Conservation (phyloP, 192 early-diverging fungal genomes). For the Entomortierella beljakovae region DNA sequence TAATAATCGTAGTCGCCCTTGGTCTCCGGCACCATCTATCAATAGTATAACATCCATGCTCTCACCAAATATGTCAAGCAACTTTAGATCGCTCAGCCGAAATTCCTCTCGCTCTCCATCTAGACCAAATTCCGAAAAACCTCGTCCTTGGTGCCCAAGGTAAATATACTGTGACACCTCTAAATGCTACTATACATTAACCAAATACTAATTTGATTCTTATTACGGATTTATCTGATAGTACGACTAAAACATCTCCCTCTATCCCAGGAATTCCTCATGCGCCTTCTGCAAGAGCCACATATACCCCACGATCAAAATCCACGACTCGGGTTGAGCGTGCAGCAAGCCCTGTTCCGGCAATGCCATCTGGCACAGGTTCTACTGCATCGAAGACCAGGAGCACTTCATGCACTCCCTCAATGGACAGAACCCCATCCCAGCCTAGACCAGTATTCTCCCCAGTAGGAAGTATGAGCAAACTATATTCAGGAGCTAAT, state of each 20-base stretch:
- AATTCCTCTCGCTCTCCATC: conserved; percentile 34
- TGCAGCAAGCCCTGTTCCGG: conserved; percentile 16
- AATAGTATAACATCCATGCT: conserved; percentile 25
- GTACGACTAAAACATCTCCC: conserved; percentile 39
- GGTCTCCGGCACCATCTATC: conserved; percentile 40
- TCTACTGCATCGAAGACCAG: conserved; percentile 14
- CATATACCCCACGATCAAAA: conserved; percentile 30
- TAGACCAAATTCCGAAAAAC: conserved; percentile 34
- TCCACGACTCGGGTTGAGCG: conserved; percentile 21
- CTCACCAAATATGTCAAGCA: conserved; percentile 25
- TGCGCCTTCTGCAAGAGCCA: conserved; percentile 26
- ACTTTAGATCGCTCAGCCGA: conserved; percentile 20
- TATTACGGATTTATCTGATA: conserved; percentile 1
- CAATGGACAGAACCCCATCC: conserved; percentile 10
- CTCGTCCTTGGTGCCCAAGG: conserved; percentile 53
- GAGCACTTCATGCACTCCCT: conserved; percentile 33
- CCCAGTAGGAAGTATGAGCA: conserved; percentile 32
- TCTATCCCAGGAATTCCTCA: conserved; percentile 51
- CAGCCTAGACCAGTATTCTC: conserved; percentile 36
- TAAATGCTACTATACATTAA: too few relatives aligned
- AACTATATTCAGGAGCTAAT: conserved; percentile 26
- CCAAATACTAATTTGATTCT: not conserved
- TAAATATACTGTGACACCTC: too few relatives aligned
- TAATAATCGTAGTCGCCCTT: conserved; percentile 18
- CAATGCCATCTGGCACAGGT: conserved; percentile 2